Base-by-base conservation (phyloP, 139 green algal genomes). In the Tetradesmus lagerheimii region DNA sequence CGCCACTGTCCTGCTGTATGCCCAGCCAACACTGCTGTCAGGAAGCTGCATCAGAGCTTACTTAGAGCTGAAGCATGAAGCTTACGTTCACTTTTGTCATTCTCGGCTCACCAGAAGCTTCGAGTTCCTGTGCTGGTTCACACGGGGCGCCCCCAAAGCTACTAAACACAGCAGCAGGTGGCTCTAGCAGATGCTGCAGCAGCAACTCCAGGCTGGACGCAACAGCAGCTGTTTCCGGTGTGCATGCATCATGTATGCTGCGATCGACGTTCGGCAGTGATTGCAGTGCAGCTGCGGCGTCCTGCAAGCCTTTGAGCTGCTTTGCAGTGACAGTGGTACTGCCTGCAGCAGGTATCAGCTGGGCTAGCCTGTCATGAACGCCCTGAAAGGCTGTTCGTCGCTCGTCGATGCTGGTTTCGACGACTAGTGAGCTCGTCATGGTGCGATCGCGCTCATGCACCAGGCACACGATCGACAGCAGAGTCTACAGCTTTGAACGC, bases 181-280 rank as follows among this genome's bases (percentile, higher is more conserved):
- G 81, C 50, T 77, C 31, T 35, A 77, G 81, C 81, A 87, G 64
- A 53, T 78, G 81, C 31, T 87, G 50, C 20, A 77, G 31, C 18
- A 87, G 81, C 16, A 50, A 18, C 35, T 87, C 81, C 15, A 77
- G 2, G 81, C 81, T 71, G 25, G 57, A 71, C 57, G 25, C 57
- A n/a, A n/a, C 20, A 71, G 20, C 57, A 71, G 57, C 57, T 71
- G 57, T 23, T 31, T n/a, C 57, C 4, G 57, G 9, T 23, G 57
- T 31, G 25, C 57, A 71, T 18, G 18, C 57, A 8, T 71, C 57
- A 23, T 1, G n/a, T 8, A 31, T 0, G 4, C 11, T 31, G 23
- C 23, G 23, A 31, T 8, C 31, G 57, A 2, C 57, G 23, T 31
- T 11, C 23, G 4, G 4, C 16, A 71, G 25, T 6, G 57, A 71